Base-by-base conservation (phyloP, 805 yeast genomes). In the Saturnispora diversa region DNA sequence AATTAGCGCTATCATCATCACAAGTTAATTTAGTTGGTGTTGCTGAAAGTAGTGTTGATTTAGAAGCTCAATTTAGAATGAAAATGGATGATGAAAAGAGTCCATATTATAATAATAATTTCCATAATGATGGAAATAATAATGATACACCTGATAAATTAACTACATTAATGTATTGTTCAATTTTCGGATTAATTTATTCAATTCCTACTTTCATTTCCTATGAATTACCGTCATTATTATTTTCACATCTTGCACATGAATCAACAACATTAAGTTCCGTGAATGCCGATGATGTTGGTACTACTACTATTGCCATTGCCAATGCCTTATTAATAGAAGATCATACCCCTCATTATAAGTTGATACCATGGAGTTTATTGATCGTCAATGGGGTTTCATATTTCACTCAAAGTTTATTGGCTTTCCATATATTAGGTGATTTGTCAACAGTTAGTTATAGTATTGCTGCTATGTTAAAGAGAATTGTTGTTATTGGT, bases 391-490 rank as follows among this genome's bases (percentile, higher is more conserved):
- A 84, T 56, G 92, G 95, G 3, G 51, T 80, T 12, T 75, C 84
- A 12, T 94, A 85, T 60, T 87, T 84, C 50, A 55, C 74, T 28
- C 96, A 87, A 61, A 80, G 88, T 30, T 63, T 86, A 56, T 67
- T 87, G 29, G 86, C 94, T 12, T 84, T 84, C 59, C 85, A 83
- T 62, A 66, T 87, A 24, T 62, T 87, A 33, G 92, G 94, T 16
- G 73, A 80, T 54, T 70, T 87, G 5, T 83, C 94, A 2, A 84
- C 96, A 0, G 78, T 87, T 10, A 75, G 92, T 3, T 87, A 85
- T 60, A 82, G 94, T 2, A 79, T 87, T 43, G 95, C 95, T 3
- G 77, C 84, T 31, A 72, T 87, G 74, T 73, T 87, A 75, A 87
- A 87, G 62, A 75, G 95, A 52, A 82, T 87, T n/a, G 82, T 84